Conservation (phyloP, 345 rosid species). For the Pistacia atlantica region DNA sequence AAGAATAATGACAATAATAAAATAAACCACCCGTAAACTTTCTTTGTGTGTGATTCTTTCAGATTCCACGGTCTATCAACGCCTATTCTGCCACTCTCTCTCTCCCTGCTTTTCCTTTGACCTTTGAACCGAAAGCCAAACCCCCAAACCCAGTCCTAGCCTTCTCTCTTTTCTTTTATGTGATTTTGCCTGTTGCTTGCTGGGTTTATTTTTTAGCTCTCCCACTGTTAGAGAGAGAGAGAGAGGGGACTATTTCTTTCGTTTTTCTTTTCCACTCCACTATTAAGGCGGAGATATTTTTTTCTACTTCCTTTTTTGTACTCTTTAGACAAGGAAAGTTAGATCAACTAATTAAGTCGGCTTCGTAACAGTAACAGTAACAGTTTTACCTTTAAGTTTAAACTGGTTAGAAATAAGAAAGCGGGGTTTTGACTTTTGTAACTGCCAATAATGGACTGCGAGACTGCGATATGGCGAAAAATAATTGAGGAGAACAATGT, state of each 20-base stretch:
- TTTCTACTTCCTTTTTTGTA: not conserved
- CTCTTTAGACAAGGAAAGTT: not conserved
- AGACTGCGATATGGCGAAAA: no score
- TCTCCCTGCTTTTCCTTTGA: conserved; percentile 20
- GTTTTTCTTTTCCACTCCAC: no score
- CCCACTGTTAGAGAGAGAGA: not conserved
- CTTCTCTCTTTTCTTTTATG: conserved; percentile 23
- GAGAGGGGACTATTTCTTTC: not conserved
- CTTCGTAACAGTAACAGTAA: not conserved
- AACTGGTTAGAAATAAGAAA: not conserved
- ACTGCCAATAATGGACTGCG: not conserved
- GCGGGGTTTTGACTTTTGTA: not conserved
- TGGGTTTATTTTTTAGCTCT: conserved; percentile 1
- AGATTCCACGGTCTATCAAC: conserved; percentile 85
- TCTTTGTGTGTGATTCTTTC: conserved; percentile 48
- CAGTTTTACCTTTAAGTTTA: not conserved
- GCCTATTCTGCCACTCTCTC: conserved; percentile 45
- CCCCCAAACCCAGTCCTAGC: not conserved
- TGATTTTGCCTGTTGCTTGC: conserved; percentile 24
- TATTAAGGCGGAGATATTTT: no score
- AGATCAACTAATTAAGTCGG: not conserved
- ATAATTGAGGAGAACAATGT: no score
- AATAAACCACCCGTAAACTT: conserved; percentile 28
- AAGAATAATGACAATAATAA: not conserved
- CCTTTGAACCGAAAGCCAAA: not conserved